Conservation (phyloP, 805 yeast species). For the Torulaspora maleeae region DNA sequence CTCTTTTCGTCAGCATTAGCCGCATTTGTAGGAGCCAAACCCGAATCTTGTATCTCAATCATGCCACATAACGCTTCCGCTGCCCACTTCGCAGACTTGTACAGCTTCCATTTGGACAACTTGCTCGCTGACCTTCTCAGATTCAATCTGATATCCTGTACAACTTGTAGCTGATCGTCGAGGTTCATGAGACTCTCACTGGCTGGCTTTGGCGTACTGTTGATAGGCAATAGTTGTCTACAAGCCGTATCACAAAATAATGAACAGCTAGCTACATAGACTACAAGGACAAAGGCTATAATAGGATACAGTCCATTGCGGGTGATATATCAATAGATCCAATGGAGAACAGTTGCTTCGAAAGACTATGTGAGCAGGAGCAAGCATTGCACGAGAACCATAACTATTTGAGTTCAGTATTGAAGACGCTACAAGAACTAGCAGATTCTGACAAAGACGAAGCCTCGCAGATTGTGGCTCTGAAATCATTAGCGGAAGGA, state of each 20-base stretch:
- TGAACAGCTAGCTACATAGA: not conserved
- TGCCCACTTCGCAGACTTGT: slow-evolving; percentile 76
- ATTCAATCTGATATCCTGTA: slow-evolving; percentile 11
- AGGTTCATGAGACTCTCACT: not conserved
- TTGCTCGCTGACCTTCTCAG: slow-evolving; percentile 41
- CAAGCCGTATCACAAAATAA: slow-evolving; percentile 6
- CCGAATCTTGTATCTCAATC: slow-evolving; percentile 10
- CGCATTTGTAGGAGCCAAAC: not conserved
- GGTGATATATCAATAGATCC: not conserved
- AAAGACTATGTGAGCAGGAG: slow-evolving; percentile 27
- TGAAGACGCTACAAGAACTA: slow-evolving; percentile 15
- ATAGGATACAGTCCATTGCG: not conserved
- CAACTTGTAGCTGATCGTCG: slow-evolving; percentile 2
- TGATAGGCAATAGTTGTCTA: not conserved
- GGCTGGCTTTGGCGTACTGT: not conserved
- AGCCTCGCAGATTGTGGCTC: slow-evolving; percentile 11
- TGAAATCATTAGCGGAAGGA: slow-evolving; percentile 15
- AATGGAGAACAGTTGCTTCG: slow-evolving; percentile 21
- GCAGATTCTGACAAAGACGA: slow-evolving; percentile 17
- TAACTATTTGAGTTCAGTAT: slow-evolving; percentile 13
- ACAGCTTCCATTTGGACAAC: slow-evolving; percentile 54
- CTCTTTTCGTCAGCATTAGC: slow-evolving; percentile 20
- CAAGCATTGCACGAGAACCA: slow-evolving; percentile 22
- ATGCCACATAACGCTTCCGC: slow-evolving; percentile 76
- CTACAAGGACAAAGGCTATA: not conserved